These are phyloP conservation scores for Artemisia tridentata DNA, from an alignment of 129 eudicot genomes.

Conservation along the genomic window DNA sequence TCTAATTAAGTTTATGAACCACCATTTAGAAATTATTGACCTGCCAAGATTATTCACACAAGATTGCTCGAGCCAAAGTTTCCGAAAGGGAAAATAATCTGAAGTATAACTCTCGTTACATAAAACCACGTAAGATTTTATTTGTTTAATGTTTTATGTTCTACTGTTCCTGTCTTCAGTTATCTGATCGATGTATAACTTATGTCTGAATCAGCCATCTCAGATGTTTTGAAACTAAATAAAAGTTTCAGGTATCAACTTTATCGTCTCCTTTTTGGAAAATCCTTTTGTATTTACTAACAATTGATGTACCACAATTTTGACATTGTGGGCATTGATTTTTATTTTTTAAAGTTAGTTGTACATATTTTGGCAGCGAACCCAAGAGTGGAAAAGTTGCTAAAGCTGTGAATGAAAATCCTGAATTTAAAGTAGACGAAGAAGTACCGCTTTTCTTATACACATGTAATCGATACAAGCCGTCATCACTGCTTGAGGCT, in stretches of 20 bases:
- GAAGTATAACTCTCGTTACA: constrained; percentile 56
- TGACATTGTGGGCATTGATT: background rate
- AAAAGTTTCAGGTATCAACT: constrained; percentile 23
- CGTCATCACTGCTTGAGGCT: constrained; percentile 25
- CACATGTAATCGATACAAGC: constrained; percentile 45
- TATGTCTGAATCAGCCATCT: constrained; percentile 31
- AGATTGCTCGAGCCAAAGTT: constrained; percentile 50
- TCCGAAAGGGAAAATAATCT: constrained; percentile 41
- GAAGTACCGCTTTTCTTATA: constrained; percentile 54
- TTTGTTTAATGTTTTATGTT: background rate
- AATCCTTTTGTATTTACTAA: background rate
- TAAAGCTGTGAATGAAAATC: constrained; percentile 2
- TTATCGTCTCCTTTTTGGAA: background rate
- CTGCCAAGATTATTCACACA: constrained; percentile 62
- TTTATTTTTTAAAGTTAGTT: background rate
- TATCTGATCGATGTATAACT: constrained; percentile 1
- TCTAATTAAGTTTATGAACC: background rate
- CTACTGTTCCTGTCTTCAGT: background rate
- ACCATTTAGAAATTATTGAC: constrained; percentile 47
- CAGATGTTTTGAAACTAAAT: constrained; percentile 30
- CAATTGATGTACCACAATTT: no score
- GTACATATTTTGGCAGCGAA: constrained; percentile 23
- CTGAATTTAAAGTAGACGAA: constrained; percentile 47
- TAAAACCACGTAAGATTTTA: constrained; percentile 53
- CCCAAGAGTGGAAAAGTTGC: constrained; percentile 2